These are phyloP conservation scores for Datura wrightii DNA, from an alignment of 257 asterid genomes.

Conservation along the genomic window DNA sequence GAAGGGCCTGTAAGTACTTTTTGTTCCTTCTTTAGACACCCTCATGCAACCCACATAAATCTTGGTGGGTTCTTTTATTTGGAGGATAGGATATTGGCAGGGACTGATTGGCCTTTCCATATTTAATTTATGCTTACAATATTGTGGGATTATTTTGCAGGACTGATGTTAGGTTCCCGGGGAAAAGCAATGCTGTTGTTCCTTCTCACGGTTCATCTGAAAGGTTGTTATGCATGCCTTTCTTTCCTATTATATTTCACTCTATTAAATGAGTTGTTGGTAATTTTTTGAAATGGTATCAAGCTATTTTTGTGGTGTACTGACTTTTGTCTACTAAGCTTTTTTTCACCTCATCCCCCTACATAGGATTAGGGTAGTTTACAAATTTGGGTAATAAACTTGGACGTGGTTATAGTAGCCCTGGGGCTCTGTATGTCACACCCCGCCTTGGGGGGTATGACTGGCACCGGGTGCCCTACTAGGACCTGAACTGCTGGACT, in stretches of 20 bases:
- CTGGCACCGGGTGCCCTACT: too few relatives aligned
- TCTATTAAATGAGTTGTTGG: conserved; percentile 10
- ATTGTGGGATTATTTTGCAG: conserved; percentile 50
- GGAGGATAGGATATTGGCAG: conserved; percentile 5
- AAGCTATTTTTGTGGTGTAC: not conserved
- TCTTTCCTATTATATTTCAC: conserved; percentile 35
- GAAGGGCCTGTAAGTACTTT: conserved; percentile 59
- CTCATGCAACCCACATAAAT: not conserved
- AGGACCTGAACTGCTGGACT: too few relatives aligned
- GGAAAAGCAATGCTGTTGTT: conserved; percentile 62
- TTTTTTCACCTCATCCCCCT: not conserved
- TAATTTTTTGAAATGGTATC: not conserved
- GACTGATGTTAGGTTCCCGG: conserved; percentile 58
- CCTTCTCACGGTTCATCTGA: conserved; percentile 64
- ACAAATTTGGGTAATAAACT: conserved; percentile 6
- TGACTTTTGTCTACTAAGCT: not conserved
- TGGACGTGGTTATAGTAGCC: not conserved
- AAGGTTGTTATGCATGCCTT: conserved; percentile 55
- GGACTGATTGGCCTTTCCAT: not conserved
- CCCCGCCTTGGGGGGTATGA: too few relatives aligned
- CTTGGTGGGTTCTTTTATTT: conserved; percentile 19
- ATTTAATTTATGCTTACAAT: not conserved
- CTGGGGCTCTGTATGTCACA: not conserved
- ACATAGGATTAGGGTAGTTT: not conserved
- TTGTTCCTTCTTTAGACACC: not conserved